These are phyloP conservation scores for Leishmania tropica DNA, from an alignment of 208 protist species.

Conservation along the genomic window DNA sequence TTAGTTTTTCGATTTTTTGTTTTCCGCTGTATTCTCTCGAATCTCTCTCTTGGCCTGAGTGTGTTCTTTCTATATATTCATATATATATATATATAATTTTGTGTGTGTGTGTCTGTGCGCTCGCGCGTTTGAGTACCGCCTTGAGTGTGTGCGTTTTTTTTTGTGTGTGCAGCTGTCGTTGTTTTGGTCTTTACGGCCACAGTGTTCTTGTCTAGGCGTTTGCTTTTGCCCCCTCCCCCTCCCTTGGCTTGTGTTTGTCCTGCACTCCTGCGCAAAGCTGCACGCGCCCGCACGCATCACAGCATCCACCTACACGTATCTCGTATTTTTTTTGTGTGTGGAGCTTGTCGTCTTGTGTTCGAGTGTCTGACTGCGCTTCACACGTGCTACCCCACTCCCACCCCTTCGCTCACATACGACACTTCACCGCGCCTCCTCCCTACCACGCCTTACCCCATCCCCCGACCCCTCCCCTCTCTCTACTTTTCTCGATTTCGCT, in stretches of 20 bases:
- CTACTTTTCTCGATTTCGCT: not conserved
- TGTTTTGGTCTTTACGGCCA: not conserved
- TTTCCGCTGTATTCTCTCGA: not conserved
- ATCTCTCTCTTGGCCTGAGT: not conserved
- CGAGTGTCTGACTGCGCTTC: not conserved
- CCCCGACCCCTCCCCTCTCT: not conserved
- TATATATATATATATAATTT: too few species aligned
- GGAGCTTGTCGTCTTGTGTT: not conserved
- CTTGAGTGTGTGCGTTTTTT: not conserved
- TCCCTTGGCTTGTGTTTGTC: not conserved
- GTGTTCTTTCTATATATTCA: too few species aligned
- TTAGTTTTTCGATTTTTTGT: not conserved
- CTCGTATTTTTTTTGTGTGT: not conserved
- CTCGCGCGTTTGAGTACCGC: too few species aligned
- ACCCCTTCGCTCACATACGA: not conserved
- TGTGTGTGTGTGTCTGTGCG: too few species aligned
- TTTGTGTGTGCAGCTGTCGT: not conserved
- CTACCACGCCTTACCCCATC: not conserved
- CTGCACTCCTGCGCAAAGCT: not conserved
- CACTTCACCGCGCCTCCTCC: too few species aligned
- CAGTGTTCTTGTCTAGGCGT: not conserved
- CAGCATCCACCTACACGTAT: not conserved
- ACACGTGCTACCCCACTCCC: not conserved
- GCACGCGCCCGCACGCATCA: not conserved
- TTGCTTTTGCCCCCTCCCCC: not conserved